Percentiles rank a stretch among this genome's conserved stretches.
Evolutionary conservation across 225 moss, liverwort and hornwort species (phyloP).

Genomic region (Marchantia polymorpha): DNA sequence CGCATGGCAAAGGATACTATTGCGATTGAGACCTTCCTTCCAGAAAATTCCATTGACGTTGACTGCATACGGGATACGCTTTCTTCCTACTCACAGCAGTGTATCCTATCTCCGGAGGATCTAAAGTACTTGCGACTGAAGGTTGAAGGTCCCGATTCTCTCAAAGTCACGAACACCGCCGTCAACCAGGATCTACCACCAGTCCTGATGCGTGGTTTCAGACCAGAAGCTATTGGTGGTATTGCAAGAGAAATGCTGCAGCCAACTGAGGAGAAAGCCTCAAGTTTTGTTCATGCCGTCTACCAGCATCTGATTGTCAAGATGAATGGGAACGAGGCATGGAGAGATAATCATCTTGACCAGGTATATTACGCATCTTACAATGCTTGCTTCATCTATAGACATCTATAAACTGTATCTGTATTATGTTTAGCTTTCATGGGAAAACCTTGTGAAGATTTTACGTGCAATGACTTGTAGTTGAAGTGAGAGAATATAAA

Average conservation of each 20-base stretch:
- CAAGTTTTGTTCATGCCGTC: not conserved
- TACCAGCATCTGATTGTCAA: not conserved
- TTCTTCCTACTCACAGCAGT: not conserved
- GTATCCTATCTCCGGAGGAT: slow-evolving; percentile 19
- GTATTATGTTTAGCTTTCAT: too few relatives aligned
- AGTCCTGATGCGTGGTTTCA: slow-evolving; percentile 25
- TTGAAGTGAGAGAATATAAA: too few relatives aligned
- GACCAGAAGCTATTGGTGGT: slow-evolving; percentile 20
- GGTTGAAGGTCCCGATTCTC: not conserved
- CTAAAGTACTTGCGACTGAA: slow-evolving; percentile 1
- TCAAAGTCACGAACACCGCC: not conserved
- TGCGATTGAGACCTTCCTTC: not conserved
- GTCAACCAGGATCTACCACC: slow-evolving; percentile 9
- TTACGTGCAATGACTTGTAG: too few relatives aligned
- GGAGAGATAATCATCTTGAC: slow-evolving; percentile 14
- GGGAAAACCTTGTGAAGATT: too few relatives aligned
- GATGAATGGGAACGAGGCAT: slow-evolving; percentile 1
- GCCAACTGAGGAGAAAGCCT: slow-evolving; percentile 12
- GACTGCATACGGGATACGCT: not conserved
- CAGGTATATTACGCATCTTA: not conserved
- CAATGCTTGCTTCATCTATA: too few relatives aligned
- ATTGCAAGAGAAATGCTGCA: slow-evolving; percentile 12
- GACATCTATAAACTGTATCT: too few relatives aligned
- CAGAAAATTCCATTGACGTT: not conserved
- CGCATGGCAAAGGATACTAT: not conserved